A percentile compares a stretch with the other conserved stretches of the same genome.
These are phyloP conservation scores for Meyerozyma smithsonii DNA, from an alignment of 1,139 yeast species.

Conservation along the genomic window DNA sequence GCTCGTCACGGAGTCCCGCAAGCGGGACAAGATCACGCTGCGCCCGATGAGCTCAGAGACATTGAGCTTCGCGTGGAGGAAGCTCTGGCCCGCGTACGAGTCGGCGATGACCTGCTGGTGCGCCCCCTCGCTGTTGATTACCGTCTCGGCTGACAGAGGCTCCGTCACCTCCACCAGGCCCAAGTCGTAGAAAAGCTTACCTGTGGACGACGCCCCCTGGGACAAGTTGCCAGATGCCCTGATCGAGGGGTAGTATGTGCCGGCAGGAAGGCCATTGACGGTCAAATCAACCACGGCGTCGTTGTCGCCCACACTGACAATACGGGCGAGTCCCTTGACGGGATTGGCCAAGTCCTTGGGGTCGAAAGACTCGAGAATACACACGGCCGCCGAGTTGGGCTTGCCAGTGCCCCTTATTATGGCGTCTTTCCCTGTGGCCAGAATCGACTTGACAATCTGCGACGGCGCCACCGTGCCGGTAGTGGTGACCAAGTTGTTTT, in stretches of 20 bases:
- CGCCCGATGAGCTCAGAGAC: constrained; percentile 75
- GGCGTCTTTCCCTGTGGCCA: constrained; percentile 76
- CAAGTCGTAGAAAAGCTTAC: constrained; percentile 44
- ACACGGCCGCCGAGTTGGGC: constrained; percentile 87
- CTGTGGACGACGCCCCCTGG: constrained; percentile 68
- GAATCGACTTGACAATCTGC: constrained; percentile 57
- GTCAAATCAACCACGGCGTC: constrained; percentile 71
- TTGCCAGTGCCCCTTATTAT: constrained; percentile 88
- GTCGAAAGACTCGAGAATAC: constrained; percentile 74
- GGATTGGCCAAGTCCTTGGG: constrained; percentile 46
- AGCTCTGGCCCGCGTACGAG: constrained; percentile 57
- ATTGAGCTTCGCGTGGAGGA: constrained; percentile 52
- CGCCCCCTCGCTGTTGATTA: constrained; percentile 28
- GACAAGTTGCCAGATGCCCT: constrained; percentile 73
- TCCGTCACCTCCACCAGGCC: constrained; percentile 41
- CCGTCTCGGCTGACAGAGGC: constrained; percentile 26
- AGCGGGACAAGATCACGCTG: constrained; percentile 58
- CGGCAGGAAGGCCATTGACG: constrained; percentile 61
- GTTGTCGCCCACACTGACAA: constrained; percentile 59
- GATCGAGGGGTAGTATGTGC: constrained; percentile 65
- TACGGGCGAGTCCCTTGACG: constrained; percentile 82
- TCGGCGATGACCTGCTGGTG: constrained; percentile 31
- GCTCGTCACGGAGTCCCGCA: constrained; percentile 30
- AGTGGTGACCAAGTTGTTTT: constrained; percentile 56
- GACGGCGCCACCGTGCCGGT: constrained; percentile 70